Evolutionary conservation across 2,329 filamentous ascomycete species (phyloP), one percentile per base, ranked within the genome.

Genomic region (Colletotrichum sp.): DNA sequence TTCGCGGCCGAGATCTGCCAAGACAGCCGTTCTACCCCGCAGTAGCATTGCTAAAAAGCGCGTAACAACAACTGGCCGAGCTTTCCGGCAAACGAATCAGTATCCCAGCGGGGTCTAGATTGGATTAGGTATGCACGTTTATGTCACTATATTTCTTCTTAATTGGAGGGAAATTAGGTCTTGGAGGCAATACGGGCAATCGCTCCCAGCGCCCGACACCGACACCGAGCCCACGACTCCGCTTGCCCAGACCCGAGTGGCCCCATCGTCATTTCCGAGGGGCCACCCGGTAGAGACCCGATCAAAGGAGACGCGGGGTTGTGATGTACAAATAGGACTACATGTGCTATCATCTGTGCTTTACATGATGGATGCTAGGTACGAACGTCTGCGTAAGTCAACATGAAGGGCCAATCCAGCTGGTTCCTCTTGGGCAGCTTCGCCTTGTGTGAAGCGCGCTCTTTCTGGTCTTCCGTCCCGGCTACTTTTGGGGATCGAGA

Each of bases 161-260:
- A 44, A 73, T 73, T 73, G 71, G 71, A 73, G 71, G 71, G 57
- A 73, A 73, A 73, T 68, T 57, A 24, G 21, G 0, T 12, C 28
- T 18, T 16, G 18, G 10, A 52, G n/a, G 24, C 0, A 12, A 26
- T 13, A n/a, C 9, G 63, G 10, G 26, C 2, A 26, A 52, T n/a
- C 52, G 24, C 24, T 15, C 68, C 0, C 65, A 59, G 21, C 39
- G 9, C 64, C 39, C 44, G 65, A 57, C 30, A 52, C 39, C 44
- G 65, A 57, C 30, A 52, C n/a, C 44, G n/a, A 52, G n/a, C 44
- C 44, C 44, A 3, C 44, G 44, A 52, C 26, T 72, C 55, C 64
- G 34, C 64, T 21, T 16, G 70, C 70, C 70, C 15, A 72, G 70
- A 28, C 63, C 63, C 15, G 52, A 21, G 63, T 52, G 34, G 64